phyloP scores from a whole-genome alignment of 225 moss, liverwort and hornwort species.

The Sphagnum tenellum region DNA sequence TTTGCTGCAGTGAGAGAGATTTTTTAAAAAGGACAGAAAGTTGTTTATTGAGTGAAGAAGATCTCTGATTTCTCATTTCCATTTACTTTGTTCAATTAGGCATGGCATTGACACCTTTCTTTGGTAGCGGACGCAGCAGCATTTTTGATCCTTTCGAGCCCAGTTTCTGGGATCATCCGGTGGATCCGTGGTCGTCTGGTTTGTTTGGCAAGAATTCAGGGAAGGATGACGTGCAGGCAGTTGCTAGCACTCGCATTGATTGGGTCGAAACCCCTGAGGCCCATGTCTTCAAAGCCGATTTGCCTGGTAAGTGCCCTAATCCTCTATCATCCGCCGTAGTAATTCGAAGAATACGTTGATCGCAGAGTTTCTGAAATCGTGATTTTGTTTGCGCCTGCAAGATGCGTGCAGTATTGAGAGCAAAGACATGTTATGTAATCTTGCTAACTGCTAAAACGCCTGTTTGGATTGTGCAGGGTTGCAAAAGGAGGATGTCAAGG shows the following conservation, averaged over 20 bases:
- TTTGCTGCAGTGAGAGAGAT: neutral
- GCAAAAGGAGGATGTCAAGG: slow-evolving; percentile 48
- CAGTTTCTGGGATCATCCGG: neutral
- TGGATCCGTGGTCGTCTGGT: too few relatives aligned
- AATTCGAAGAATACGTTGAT: too few relatives aligned
- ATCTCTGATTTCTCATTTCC: neutral
- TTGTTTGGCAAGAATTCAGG: slow-evolving; percentile 8
- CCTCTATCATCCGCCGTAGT: neutral
- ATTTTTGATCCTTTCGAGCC: slow-evolving; percentile 13
- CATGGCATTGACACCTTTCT: too few relatives aligned
- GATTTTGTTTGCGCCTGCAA: neutral
- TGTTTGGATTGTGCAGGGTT: slow-evolving; percentile 21
- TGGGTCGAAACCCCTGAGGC: slow-evolving; percentile 42
- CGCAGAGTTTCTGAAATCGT: neutral
- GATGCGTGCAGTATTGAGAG: neutral
- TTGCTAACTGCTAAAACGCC: neutral
- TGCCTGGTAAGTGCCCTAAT: slow-evolving; percentile 26
- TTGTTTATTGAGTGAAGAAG: neutral
- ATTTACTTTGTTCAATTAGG: too few relatives aligned
- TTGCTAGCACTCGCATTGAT: slow-evolving; percentile 31
- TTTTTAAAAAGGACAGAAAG: neutral
- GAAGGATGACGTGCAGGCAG: slow-evolving; percentile 16
- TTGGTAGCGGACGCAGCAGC: neutral
- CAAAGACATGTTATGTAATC: neutral
- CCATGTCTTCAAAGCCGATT: slow-evolving; percentile 49